Evolutionary conservation across 148 eudicot genomes (phyloP), one percentile per base, ranked within the genome.

Genomic region (Euryodendron excelsum): DNA sequence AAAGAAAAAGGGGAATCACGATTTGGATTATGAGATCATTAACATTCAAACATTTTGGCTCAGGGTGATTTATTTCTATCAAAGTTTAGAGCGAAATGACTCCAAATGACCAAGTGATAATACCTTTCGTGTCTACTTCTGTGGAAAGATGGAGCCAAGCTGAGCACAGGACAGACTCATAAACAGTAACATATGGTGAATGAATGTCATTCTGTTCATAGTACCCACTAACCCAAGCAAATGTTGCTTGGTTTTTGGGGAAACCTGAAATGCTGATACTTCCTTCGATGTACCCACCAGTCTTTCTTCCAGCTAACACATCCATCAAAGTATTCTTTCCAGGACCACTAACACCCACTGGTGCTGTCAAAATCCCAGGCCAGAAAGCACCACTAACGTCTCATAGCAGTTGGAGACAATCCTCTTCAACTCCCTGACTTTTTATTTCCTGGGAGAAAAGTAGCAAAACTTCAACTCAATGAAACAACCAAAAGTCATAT

Each of bases 311-410:
- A 70, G 91, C 89, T 78, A 92, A 77, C 0, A 92, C 93, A 62
- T 90, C 92, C 93, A 90, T 88, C 70, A 92, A 78, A 39, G 93
- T 87, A 48, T 92, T 88, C 76, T 92, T 90, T 27, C 96, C 96
- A 77, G 96, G 90, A 34, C 96, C 96, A 76, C 88, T 91, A 17
- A 91, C 90, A 25, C 93, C 96, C 73, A 92, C 91, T 15, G 90
- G 81, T 48, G 96, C 96, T 27, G 93, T 92, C 75, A 92, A 67
- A 79, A 92, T 63, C 25, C 96, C 93, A 0, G 96, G 96, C 77
- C 89, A 80, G 79, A 88, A 90, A 69, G 89, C 86, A 47, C 93
- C 96, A 74, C 94, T 90, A 23, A 90, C 91, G 74, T 88, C 88
- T 82, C 73, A 66, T 63, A 91, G 81, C 30, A 91, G 78, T 79